These are phyloP conservation scores for Eragrostis nindensis DNA, from an alignment of 176 grass and related monocot species.

Conservation along the genomic window DNA sequence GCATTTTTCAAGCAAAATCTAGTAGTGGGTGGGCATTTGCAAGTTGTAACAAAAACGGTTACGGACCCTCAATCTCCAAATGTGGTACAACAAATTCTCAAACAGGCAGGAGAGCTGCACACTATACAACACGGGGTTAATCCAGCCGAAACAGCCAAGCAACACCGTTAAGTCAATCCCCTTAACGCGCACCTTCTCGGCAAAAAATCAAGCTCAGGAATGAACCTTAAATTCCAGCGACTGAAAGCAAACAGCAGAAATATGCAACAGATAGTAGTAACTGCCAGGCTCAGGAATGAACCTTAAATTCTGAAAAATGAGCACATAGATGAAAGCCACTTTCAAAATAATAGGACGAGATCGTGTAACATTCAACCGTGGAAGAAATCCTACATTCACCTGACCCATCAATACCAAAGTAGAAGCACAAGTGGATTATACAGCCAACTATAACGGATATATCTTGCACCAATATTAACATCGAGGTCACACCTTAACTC, in stretches of 20 bases:
- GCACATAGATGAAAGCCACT: background rate
- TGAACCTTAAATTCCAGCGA: too few species aligned
- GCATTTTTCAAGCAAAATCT: too few species aligned
- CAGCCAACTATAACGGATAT: slow-evolving; percentile 40
- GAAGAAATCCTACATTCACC: slow-evolving; percentile 42
- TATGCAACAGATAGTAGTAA: background rate
- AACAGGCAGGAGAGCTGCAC: too few species aligned
- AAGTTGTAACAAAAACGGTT: too few species aligned
- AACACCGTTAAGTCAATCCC: background rate
- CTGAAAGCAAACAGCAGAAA: background rate
- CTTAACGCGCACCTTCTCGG: background rate
- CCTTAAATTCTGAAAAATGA: background rate
- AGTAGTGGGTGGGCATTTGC: too few species aligned
- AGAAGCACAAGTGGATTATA: slow-evolving; percentile 33
- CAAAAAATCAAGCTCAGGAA: too few species aligned
- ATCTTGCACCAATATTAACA: slow-evolving; percentile 56
- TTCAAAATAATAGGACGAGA: background rate
- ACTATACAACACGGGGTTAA: background rate
- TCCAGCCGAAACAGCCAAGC: background rate
- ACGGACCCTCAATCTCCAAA: too few species aligned
- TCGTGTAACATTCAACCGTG: slow-evolving; percentile 9
- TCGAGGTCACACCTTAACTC: slow-evolving; percentile 33
- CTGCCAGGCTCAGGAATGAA: background rate
- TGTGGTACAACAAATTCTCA: too few species aligned
- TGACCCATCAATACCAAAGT: slow-evolving; percentile 37